Conservation (phyloP, 345 rosid genomes). For the Corymbia maculata region DNA sequence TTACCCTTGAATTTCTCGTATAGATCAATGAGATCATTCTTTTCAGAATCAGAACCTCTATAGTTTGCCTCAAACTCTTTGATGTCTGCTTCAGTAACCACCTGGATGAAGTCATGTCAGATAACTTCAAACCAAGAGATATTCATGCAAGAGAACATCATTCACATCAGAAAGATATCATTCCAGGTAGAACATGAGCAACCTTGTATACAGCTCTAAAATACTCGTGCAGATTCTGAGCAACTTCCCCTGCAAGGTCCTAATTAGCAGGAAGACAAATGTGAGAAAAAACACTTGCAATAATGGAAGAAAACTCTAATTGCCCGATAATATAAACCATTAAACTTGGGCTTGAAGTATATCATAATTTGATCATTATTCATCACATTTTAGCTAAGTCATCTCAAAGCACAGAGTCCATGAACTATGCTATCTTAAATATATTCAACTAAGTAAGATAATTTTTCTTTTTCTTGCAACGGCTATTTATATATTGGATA, state of each 20-base stretch:
- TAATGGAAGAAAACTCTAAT: not conserved
- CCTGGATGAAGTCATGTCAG: not conserved
- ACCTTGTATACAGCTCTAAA: conserved; percentile 65
- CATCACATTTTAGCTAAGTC: not conserved
- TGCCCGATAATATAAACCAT: not conserved
- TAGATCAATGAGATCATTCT: conserved; percentile 73
- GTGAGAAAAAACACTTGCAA: not conserved
- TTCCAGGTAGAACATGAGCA: not conserved
- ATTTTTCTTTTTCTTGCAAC: not conserved
- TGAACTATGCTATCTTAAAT: not conserved
- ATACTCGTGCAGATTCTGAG: conserved; percentile 61
- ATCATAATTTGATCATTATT: not conserved
- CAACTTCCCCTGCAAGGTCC: conserved; percentile 78
- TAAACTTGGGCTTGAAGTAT: not conserved
- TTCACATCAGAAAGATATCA: not conserved
- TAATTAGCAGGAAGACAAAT: not conserved
- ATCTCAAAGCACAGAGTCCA: not conserved
- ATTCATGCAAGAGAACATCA: not conserved
- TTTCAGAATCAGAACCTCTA: conserved; percentile 91
- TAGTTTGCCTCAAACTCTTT: conserved; percentile 82
- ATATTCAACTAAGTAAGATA: not conserved
- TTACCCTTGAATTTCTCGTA: conserved; percentile 57
- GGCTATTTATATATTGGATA: not conserved
- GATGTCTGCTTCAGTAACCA: conserved; percentile 73
- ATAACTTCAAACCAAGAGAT: not conserved